Conservation (phyloP, 139 green algal genomes). For the Chlamydomonas applanata region DNA sequence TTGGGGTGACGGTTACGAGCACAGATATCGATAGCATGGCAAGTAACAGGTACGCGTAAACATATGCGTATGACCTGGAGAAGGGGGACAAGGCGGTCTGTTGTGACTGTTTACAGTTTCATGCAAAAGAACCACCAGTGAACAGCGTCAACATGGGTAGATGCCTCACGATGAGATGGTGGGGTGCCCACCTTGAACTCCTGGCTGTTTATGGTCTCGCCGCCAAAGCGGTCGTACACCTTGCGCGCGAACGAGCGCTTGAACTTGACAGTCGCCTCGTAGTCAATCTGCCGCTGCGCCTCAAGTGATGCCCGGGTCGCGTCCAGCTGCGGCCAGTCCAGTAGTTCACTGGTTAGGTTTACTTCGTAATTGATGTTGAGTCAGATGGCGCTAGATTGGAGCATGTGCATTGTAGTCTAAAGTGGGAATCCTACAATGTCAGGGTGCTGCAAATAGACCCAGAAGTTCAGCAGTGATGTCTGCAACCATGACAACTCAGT, state of each 20-base stretch:
- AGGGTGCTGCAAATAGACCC: no score
- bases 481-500: no score
- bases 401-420: slow-evolving; percentile 8
- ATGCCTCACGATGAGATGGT: not conserved
- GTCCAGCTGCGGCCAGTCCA: slow-evolving; percentile 40
- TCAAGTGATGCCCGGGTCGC: not conserved
- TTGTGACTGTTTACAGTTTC: no score
- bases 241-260: slow-evolving; percentile 65
- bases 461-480: no score
- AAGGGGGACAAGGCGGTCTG: no score
- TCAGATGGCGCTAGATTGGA: not conserved
- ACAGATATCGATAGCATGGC: no score
- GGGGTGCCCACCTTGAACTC: slow-evolving; percentile 33
- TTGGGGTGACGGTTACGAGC: no score
- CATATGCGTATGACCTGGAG: no score
- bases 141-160: no score
- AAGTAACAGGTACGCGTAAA: no score
- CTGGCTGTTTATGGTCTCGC: slow-evolving; percentile 31
- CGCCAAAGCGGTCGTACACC: slow-evolving; percentile 48
- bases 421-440: no score
- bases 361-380: not conserved
- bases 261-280: slow-evolving; percentile 69
- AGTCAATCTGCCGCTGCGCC: slow-evolving; percentile 66
- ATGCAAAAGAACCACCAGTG: no score
- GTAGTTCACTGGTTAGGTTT: not conserved